Conservation (phyloP, 2,329 filamentous ascomycete species). For the Cercospora sp. region DNA sequence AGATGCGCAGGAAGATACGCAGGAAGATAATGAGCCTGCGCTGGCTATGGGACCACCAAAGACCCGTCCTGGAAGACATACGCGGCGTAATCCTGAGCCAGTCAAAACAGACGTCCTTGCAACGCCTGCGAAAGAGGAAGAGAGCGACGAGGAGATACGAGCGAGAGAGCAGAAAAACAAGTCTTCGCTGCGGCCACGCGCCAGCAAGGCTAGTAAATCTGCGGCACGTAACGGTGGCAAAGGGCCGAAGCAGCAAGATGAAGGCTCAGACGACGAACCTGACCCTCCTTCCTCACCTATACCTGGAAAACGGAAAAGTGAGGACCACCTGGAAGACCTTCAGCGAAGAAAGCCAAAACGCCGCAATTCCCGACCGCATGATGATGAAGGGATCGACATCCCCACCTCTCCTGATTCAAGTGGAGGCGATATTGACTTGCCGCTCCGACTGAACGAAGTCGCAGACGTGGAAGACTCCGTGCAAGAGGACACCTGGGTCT, state of each 20-base stretch:
- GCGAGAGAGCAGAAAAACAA: slow-evolving; percentile 36
- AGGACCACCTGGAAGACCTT: slow-evolving; percentile 9
- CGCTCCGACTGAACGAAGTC: slow-evolving; percentile 33
- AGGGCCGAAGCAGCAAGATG: slow-evolving; percentile 29
- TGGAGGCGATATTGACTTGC: slow-evolving; percentile 13
- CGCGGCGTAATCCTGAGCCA: slow-evolving; percentile 5
- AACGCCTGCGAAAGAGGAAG: slow-evolving; percentile 26
- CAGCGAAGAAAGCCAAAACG: slow-evolving; percentile 25
- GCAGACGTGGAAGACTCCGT: slow-evolving; percentile 28
- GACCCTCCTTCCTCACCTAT: slow-evolving; percentile 24
- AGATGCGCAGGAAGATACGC: slow-evolving; percentile 13
- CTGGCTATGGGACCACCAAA: slow-evolving; percentile 11
- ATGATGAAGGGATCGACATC: slow-evolving; percentile 41
- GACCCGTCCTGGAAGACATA: slow-evolving; percentile 6
- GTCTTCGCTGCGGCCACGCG: slow-evolving; percentile 38
- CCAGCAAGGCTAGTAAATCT: slow-evolving; percentile 35
- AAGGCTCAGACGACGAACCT: slow-evolving; percentile 27
- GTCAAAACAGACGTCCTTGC: slow-evolving; percentile 12
- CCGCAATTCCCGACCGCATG: slow-evolving; percentile 26
- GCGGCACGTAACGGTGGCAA: slow-evolving; percentile 31
- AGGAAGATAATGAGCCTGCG: slow-evolving; percentile 9
- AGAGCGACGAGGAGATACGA: slow-evolving; percentile 28
- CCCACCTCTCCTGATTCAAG: slow-evolving; percentile 31
- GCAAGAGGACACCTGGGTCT: slow-evolving; percentile 62
- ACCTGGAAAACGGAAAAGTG: slow-evolving; percentile 23